Conservation (phyloP, 441 rosid species). For the Syzygium malaccense region DNA sequence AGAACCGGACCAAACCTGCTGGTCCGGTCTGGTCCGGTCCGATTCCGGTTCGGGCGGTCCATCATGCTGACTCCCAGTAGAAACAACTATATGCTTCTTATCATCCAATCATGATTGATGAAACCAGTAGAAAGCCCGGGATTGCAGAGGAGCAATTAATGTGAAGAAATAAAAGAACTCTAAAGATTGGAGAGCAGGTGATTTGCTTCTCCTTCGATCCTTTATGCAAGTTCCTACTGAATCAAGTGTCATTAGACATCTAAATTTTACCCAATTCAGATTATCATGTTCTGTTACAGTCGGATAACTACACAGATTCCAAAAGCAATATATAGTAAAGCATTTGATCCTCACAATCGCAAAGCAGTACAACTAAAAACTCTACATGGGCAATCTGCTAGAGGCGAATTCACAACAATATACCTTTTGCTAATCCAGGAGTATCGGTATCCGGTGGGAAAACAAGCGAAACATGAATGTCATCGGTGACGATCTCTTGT, state of each 20-base stretch:
- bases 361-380: neutral
- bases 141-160: neutral
- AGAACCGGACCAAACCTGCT: no score
- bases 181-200: neutral
- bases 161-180: neutral
- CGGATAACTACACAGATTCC: neutral
- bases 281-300: neutral
- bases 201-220: neutral
- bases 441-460: constrained; percentile 93
- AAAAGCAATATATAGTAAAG: neutral
- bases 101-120: neutral
- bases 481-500: constrained; percentile 79
- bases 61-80: no score
- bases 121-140: neutral
- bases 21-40: no score
- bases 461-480: constrained; percentile 69
- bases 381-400: neutral
- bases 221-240: neutral
- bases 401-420: neutral
- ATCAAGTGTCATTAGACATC: neutral
- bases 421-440: constrained; percentile 77
- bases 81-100: neutral
- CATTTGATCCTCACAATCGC: neutral
- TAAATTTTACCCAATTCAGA: neutral
- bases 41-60: no score